Base-by-base conservation (phyloP, 2,329 filamentous ascomycete species). In the Alternaria consortialis region DNA sequence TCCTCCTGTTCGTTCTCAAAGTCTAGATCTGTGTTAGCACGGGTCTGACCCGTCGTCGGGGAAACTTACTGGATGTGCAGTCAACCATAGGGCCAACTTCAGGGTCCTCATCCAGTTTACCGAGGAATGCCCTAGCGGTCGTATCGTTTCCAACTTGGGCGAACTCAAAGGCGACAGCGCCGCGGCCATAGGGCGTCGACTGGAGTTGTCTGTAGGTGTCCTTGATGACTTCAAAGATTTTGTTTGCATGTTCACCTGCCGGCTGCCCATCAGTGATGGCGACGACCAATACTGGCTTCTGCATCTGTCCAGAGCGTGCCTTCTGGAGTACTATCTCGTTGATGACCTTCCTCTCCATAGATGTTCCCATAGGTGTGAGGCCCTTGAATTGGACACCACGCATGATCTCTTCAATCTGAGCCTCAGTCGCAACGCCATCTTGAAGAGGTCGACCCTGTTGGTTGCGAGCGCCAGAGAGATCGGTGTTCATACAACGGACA, bases 401-500 rank as follows among this genome's bases (percentile, higher is more conserved):
- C 66, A 90, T 84, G 54, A 90, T 80, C 56, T 82, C 79, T 54
- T 87, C 82, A 42, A 90, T 84, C 69, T 90, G 86, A 51, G 83
- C 81, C 58, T 86, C 84, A 53, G 74, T 84, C 43, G 82, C 83
- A 64, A 90, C 86, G 56, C 84, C 81, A 67, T 89, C 86, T 34
- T 82, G 74, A 43, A 80, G 74, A 54, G 82, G 77, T n/a, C 73
- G 71, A 13, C 75, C 75, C 37, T 68, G 65, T 37, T 69, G 66
- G 53, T 72, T 66, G 40, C 70, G 71, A 31, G 67, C 56, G 20
- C 63, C 54, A 34, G 66, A 66, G 71, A 78, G 67, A 80, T 83
- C 80, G 12, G 85, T 85, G 79, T 91, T 91, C 88, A 91, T 90
- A 82, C 90, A 91, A 46, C 88, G 87, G 39, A 91, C 79, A 29